Base-by-base conservation (phyloP, 306 rosid species). In the Vicia faba region DNA sequence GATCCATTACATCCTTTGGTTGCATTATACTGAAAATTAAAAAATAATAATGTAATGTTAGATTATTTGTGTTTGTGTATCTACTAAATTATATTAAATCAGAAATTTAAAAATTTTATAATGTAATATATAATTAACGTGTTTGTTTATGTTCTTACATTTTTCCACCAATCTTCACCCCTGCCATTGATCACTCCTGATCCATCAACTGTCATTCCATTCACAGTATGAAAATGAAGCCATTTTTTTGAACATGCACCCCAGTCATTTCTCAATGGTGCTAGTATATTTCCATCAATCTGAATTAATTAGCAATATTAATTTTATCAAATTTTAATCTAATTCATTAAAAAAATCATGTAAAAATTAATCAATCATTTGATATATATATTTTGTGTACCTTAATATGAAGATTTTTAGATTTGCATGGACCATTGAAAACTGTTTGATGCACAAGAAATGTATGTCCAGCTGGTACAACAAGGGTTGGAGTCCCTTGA, bases 341-440 rank as follows among this genome's bases (percentile, higher is more conserved):
- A 38, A 38, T 38, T 38, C 2, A 1, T 36, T 9, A 38, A 2
- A 38, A 38, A 38, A 38, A 38, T 31, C 1, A 7, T 14, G 20
- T 7, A 16, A 19, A 4, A 9, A 1, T 3, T 48, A 50, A 50
- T 0, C 26, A 50, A 50, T 19, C 7, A 50, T 19, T 50, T 50
- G 6, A 49, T 19, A 50, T 2, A 5, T 19, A 51, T 13, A 20
- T 51, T 19, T 10, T 25, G 23, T 38, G 20, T 66, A 72, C 82
- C 82, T 78, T 1, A 23, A 78, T 12, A 6, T 43, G 57, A 11
- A 73, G 38, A 1, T 14, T 69, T 6, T 28, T 20, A 4, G 88
- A 75, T 3, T 23, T 18, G 40, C 88, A 84, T n/a, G 85, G 84
- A 20, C 86, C 86, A 0, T 7, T 0, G 9, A 81, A 81, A 15